These are phyloP conservation scores for Zangia roseola DNA, from an alignment of 768 basidiomycete species.

Conservation along the genomic window DNA sequence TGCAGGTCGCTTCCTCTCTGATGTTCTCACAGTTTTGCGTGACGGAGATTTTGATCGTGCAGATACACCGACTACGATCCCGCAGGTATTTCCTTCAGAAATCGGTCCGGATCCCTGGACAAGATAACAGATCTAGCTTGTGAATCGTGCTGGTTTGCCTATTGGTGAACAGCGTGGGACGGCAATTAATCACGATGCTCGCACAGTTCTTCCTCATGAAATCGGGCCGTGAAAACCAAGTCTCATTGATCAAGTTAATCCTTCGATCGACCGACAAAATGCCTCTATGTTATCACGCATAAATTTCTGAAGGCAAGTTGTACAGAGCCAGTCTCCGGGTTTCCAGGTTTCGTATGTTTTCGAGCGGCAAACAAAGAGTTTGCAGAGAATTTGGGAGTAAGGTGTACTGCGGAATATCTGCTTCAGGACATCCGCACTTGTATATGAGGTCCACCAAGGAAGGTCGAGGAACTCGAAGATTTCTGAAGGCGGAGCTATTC, in stretches of 20 bases:
- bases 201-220: no score
- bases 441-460: conserved; percentile 17
- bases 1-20: no score
- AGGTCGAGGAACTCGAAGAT: conserved; percentile 12
- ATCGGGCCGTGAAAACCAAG: no score
- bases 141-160: no score
- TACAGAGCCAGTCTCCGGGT: conserved; percentile 13
- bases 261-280: neutral
- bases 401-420: conserved; percentile 6
- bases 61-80: no score
- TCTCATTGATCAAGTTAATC: neutral
- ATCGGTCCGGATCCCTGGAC: no score
- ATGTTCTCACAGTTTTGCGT: no score
- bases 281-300: conserved; percentile 9
- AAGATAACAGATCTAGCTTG: no score
- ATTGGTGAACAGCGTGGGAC: no score
- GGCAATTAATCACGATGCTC: no score
- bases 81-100: no score
- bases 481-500: conserved; percentile 9
- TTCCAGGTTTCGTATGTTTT: conserved; percentile 6
- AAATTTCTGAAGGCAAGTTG: conserved; percentile 7
- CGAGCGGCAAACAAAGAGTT: conserved; percentile 4
- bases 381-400: conserved; percentile 6
- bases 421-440: neutral
- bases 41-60: no score